Conservation (phyloP, 495 filamentous ascomycete genomes). For the Chaetomium tenue region DNA sequence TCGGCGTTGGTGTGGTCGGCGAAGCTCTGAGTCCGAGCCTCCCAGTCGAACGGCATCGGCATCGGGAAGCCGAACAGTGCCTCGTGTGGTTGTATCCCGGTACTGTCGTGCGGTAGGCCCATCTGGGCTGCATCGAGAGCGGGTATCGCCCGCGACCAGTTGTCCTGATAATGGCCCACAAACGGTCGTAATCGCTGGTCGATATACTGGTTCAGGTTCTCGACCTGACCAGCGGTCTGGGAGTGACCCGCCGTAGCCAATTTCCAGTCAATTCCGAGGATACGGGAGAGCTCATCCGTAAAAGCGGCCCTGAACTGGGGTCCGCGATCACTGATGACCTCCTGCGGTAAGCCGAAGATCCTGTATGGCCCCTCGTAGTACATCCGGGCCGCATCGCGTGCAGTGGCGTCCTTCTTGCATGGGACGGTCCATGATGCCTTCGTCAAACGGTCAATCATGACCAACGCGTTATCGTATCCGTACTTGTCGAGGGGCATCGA, state of each 20-base stretch:
- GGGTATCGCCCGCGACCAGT: background rate
- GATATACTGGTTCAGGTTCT: slow-evolving; percentile 2
- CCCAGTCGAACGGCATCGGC: slow-evolving; percentile 16
- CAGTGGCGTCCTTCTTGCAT: no score
- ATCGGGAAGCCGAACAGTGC: slow-evolving; percentile 4
- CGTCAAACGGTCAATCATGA: background rate
- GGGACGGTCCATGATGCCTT: background rate
- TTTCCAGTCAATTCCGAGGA: background rate
- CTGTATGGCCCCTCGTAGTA: no score
- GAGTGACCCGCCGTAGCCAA: background rate
- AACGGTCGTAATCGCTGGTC: background rate
- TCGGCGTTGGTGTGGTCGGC: background rate
- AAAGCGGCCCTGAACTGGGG: background rate
- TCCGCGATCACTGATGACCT: background rate
- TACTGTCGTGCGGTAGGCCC: slow-evolving; percentile 11
- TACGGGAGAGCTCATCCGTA: background rate
- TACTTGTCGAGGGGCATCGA: background rate
- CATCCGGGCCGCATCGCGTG: no score
- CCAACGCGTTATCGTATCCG: background rate
- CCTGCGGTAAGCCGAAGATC: no score
- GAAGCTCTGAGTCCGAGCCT: background rate
- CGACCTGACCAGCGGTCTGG: background rate
- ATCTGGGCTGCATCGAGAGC: slow-evolving; percentile 6
- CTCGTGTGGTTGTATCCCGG: slow-evolving; percentile 7
- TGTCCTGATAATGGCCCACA: slow-evolving; percentile 1